A percentile compares a stretch with the other conserved stretches of the same genome.
Evolutionary conservation across 129 eudicot genomes (phyloP).

Genomic region (Artemisia argyi): DNA sequence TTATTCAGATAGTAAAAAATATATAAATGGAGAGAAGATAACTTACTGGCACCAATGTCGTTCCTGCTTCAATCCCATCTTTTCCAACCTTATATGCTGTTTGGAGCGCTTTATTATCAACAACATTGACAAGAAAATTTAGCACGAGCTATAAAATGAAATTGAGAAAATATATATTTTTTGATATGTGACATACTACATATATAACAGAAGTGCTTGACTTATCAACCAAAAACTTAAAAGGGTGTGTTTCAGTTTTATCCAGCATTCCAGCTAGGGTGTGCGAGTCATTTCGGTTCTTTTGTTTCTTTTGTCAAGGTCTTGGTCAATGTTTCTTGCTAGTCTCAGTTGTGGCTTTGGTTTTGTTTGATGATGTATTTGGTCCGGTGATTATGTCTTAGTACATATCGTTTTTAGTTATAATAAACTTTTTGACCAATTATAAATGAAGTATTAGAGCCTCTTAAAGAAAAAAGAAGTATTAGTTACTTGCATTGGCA

Average conservation of each 20-base stretch:
- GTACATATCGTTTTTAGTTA: not conserved
- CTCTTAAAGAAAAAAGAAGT: not conserved
- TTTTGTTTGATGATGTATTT: not conserved
- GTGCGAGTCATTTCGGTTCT: too few relatives aligned
- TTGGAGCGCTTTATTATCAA: conserved; percentile 50
- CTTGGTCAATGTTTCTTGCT: not conserved
- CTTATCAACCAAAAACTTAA: too few relatives aligned
- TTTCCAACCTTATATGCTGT: conserved; percentile 70
- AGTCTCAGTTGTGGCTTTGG: not conserved
- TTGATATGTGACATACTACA: not conserved
- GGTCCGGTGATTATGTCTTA: not conserved
- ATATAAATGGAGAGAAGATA: conserved; percentile 1
- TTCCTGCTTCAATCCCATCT: conserved; percentile 93
- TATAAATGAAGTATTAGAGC: too few relatives aligned
- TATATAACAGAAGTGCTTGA: too few relatives aligned
- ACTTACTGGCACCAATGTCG: conserved; percentile 86
- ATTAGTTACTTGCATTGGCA: conserved; percentile 9
- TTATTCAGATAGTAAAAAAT: not conserved
- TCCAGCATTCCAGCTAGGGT: too few relatives aligned
- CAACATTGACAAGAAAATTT: not conserved
- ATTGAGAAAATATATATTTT: not conserved
- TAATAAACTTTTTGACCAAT: not conserved
- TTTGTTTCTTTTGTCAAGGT: not conserved
- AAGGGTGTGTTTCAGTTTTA: too few relatives aligned
- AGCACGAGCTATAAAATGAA: conserved; percentile 15